Evolutionary conservation across 257 asterid species (phyloP), one percentile per base, ranked within the genome.

Genomic region (Nicotiana tomentosiformis): DNA sequence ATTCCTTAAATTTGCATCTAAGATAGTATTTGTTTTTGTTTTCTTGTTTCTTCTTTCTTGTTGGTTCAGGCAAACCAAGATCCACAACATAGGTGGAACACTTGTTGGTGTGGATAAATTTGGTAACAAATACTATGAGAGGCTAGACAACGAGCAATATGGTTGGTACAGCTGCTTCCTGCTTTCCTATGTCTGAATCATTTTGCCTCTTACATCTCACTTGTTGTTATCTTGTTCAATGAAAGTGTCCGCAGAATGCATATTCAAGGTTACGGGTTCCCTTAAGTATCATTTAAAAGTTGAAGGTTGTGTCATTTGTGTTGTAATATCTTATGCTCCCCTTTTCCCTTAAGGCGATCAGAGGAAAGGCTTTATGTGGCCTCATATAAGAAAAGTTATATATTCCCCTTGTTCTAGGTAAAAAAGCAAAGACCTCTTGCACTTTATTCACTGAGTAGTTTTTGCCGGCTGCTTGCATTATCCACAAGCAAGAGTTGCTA

Each of bases 61-160:
- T 72, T 77, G 72, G 65, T 83, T 53, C 88, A 94, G 98, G 95
- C 97, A 94, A 82, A 94, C 98, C 35, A 96, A 94, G 94, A 90
- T 96, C 77, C 99, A 96, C 87, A 96, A 96, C 49, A 91, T 96
- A 26, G 99, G 99, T 37, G 99, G 98, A 81, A 92, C 93, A 2
- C 84, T 94, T 67, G 91, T 91, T 68, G 99, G 99, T 77, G 92
- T 92, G 67, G 99, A 96, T 85, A 93, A 96, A 89, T 89, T 93
- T 88, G 99, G 99, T 84, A 96, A 96, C 82, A 94, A 96, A 90
- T 96, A 96, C 87, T 96, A 92, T 76, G 88, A 96, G 91, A 93
- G 91, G 83, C 92, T 90, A 66, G 99, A 94, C 69, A 97, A 96
- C 53, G 91, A 93, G 5, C 98, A 94, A 90, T 90, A 86, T 82